These are phyloP conservation scores for Teratosphaeria epicoccoides DNA, from an alignment of 2,329 filamentous ascomycete species.

Conservation along the genomic window DNA sequence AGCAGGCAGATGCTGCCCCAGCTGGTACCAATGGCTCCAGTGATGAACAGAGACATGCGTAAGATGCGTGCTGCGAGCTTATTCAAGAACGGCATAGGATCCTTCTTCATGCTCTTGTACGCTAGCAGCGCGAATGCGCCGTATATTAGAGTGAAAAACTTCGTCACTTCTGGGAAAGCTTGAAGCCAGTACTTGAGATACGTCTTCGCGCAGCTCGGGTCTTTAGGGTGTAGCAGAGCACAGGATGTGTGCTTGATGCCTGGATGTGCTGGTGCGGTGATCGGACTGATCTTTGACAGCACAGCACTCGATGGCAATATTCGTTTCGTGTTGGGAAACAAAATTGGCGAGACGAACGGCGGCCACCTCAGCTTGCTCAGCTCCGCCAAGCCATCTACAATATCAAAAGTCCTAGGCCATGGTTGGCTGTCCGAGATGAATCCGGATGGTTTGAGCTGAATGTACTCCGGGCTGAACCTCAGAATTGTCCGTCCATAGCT, in stretches of 20 bases:
- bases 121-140: conserved; percentile 59
- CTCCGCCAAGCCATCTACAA: conserved; percentile 69
- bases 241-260: conserved; percentile 78
- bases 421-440: conserved; percentile 54
- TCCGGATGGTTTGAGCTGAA: conserved; percentile 59
- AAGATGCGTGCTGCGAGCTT: conserved; percentile 58
- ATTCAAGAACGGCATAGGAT: conserved; percentile 58
- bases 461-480: conserved; percentile 64
- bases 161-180: conserved; percentile 67
- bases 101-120: conserved; percentile 55
- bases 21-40: conserved; percentile 70
- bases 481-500: conserved; percentile 56
- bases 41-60: conserved; percentile 64
- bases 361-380: conserved; percentile 81
- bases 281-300: conserved; percentile 59
- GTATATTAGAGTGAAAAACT: conserved; percentile 67
- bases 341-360: conserved; percentile 73
- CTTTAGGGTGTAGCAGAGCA: conserved; percentile 74
- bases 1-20: conserved; percentile 91
- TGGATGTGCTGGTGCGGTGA: conserved; percentile 77
- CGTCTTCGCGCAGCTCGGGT: conserved; percentile 79
- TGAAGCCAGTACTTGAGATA: conserved; percentile 80
- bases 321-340: conserved; percentile 58
- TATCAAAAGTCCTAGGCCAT: conserved; percentile 67
- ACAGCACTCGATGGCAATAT: conserved; percentile 45